Conservation (phyloP, 1,284 basidiomycete species). For the Tilletia indica region DNA sequence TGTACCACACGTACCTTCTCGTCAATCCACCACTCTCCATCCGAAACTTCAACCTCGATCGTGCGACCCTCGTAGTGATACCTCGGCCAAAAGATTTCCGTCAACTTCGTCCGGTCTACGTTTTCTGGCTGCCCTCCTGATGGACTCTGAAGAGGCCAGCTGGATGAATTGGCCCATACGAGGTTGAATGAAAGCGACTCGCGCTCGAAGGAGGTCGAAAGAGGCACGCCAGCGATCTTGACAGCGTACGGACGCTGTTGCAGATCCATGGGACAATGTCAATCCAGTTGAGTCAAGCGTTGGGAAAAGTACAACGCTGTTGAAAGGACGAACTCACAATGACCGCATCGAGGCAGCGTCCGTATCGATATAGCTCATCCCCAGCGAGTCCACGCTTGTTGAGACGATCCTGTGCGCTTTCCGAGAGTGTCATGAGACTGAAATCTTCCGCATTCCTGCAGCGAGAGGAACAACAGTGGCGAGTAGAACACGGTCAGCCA, state of each 20-base stretch:
- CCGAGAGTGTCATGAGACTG: constrained; percentile 73
- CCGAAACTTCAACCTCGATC: constrained; percentile 24
- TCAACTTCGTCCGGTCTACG: constrained; percentile 21
- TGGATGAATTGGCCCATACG: constrained; percentile 16
- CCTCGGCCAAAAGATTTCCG: constrained; percentile 35
- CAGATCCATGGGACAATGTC: neutral
- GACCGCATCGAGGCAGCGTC: constrained; percentile 71
- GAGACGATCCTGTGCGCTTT: constrained; percentile 17
- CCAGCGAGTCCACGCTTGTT: constrained; percentile 59
- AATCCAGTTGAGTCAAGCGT: neutral
- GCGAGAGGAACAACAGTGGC: no score
- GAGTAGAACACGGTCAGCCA: neutral
- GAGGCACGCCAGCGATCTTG: constrained; percentile 25
- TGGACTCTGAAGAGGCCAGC: neutral
- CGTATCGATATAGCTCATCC: constrained; percentile 70
- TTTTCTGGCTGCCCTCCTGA: neutral
- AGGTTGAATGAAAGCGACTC: constrained; percentile 18
- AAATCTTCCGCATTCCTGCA: constrained; percentile 82
- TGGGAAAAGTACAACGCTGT: neutral
- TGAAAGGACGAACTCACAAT: constrained; percentile 24
- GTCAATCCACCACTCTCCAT: constrained; percentile 29
- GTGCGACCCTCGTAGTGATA: constrained; percentile 20
- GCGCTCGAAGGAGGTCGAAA: constrained; percentile 18
- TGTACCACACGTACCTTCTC: constrained; percentile 4
- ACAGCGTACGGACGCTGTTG: constrained; percentile 26